Percentiles rank a stretch among this genome's conserved stretches.
Conservation (phyloP, 2,329 filamentous ascomycete genomes). For the Diplodia intermedia region DNA sequence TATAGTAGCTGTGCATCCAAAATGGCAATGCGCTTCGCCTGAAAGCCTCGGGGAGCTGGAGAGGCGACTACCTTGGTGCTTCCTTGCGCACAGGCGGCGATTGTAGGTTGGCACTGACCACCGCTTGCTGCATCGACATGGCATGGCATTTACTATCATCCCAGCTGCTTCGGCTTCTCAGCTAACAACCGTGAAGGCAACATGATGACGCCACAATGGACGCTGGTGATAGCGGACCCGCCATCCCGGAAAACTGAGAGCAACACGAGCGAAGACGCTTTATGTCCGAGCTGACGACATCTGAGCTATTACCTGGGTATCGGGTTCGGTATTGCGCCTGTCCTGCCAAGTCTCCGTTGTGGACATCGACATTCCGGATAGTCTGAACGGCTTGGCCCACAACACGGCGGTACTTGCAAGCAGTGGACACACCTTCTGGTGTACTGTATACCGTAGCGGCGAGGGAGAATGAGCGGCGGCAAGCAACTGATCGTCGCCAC, state of each 20-base stretch:
- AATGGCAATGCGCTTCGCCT: constrained; percentile 21
- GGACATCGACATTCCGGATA: background rate
- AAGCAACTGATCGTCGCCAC: background rate
- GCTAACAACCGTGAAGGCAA: background rate
- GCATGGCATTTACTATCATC: background rate
- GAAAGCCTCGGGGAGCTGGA: background rate
- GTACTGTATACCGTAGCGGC: no score
- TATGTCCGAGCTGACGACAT: background rate
- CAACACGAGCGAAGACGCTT: background rate
- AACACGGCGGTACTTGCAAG: background rate
- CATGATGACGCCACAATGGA: background rate
- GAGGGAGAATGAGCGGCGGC: background rate
- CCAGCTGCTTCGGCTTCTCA: constrained; percentile 3
- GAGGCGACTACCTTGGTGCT: constrained; percentile 5
- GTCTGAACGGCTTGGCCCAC: background rate
- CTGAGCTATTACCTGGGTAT: background rate
- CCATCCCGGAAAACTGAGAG: constrained; percentile 3
- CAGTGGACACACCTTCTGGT: background rate
- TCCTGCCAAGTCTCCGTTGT: background rate
- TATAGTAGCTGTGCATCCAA: constrained; percentile 1
- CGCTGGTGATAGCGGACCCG: background rate
- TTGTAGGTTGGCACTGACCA: constrained; percentile 20
- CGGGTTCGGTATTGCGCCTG: background rate
- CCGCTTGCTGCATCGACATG: constrained; percentile 25
- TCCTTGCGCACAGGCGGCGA: background rate